Evolutionary conservation across 1,284 basidiomycete species (phyloP).

Genomic region (Takashimella koratensis): DNA sequence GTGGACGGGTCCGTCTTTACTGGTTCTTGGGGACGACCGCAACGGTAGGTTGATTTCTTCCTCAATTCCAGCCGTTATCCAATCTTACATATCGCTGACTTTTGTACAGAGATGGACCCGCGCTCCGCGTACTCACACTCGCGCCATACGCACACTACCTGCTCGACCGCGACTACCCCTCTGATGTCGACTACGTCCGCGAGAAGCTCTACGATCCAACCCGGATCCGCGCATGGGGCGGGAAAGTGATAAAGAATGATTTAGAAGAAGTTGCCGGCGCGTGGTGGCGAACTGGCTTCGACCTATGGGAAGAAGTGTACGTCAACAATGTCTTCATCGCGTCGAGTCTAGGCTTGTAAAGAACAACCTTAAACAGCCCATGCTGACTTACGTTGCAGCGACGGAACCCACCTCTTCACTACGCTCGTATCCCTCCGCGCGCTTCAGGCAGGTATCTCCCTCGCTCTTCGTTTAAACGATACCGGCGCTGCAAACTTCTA

Average conservation of each 20-base stretch:
- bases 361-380: too few relatives aligned
- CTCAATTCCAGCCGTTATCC: too few relatives aligned
- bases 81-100: not conserved
- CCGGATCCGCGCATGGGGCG: conserved; percentile 15
- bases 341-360: not conserved
- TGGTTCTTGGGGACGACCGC: conserved; percentile 52
- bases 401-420: conserved; percentile 53
- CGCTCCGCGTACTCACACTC: conserved; percentile 50
- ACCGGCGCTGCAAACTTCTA: conserved; percentile 43
- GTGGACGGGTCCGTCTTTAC: conserved; percentile 48
- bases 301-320: conserved; percentile 48
- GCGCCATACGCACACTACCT: conserved; percentile 50
- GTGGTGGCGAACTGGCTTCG: conserved; percentile 47
- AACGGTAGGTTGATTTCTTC: conserved; percentile 44
- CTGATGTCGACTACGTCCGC: conserved; percentile 43
- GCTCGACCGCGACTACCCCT: conserved; percentile 38
- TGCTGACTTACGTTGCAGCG: conserved; percentile 12
- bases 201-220: conserved; percentile 42
- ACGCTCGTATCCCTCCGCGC: conserved; percentile 46
- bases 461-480: conserved; percentile 47
- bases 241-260: conserved; percentile 52
- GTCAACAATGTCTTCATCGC: conserved; percentile 9
- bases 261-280: conserved; percentile 51
- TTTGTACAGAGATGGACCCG: conserved; percentile 50
- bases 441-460: conserved; percentile 44